These are phyloP conservation scores for Phytophthora constricta DNA, from an alignment of 352 stramenopile species.

Conservation along the genomic window DNA sequence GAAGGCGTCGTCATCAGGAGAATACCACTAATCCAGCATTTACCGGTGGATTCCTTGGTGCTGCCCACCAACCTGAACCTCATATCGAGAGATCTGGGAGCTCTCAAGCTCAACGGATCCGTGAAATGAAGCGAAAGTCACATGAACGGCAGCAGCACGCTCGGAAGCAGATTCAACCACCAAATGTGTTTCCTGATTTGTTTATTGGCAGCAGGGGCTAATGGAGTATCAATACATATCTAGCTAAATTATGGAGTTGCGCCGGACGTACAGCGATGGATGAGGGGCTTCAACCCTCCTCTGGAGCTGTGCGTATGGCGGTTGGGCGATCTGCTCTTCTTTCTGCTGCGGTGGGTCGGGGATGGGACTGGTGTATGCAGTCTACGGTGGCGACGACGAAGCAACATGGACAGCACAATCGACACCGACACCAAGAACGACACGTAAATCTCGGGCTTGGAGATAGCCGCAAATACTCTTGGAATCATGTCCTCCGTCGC, in stretches of 20 bases:
- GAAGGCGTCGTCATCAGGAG: conserved; percentile 38
- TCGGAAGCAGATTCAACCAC: conserved; percentile 15
- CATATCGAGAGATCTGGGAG: conserved; percentile 8
- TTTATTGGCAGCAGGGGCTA: conserved; percentile 34
- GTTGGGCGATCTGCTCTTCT: conserved; percentile 32
- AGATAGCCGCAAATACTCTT: conserved; percentile 37
- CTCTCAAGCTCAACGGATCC: conserved; percentile 11
- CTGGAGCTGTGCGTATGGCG: conserved; percentile 26
- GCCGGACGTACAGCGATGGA: conserved; percentile 40
- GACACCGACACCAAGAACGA: conserved; percentile 54
- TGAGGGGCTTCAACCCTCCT: conserved; percentile 20
- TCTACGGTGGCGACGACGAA: conserved; percentile 50
- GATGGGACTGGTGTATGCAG: conserved; percentile 38
- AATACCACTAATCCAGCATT: conserved; percentile 15
- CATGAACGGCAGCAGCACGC: conserved; percentile 13
- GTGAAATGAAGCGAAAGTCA: conserved; percentile 26
- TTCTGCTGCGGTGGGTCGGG: conserved; percentile 33
- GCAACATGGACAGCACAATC: conserved; percentile 69
- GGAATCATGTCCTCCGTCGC: conserved; percentile 72
- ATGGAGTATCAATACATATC: conserved; percentile 14
- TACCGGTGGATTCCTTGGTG: conserved; percentile 11
- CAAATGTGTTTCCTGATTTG: conserved; percentile 33
- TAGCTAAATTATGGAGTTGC: conserved; percentile 54
- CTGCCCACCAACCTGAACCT: not conserved
- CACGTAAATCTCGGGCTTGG: conserved; percentile 67